phyloP scores from a whole-genome alignment of 179 eudicot species.

The Spinacia oleracea region DNA sequence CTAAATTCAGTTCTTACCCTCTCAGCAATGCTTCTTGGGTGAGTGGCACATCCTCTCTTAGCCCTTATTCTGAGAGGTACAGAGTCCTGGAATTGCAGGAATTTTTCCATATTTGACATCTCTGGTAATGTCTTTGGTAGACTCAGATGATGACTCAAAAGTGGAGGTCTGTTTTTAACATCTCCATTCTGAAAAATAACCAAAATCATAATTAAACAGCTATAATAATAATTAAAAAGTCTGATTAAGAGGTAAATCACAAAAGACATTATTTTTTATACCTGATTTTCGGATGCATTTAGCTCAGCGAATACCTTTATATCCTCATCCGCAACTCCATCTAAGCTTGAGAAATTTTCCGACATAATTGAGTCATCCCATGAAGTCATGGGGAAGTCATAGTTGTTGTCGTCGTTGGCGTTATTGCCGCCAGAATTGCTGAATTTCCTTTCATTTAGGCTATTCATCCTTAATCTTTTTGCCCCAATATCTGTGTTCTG shows the following conservation, averaged over 20 bases:
- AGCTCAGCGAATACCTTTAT: slow-evolving; percentile 32
- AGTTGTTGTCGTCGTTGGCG: slow-evolving; percentile 22
- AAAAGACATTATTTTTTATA: not conserved
- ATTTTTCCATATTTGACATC: slow-evolving; percentile 53
- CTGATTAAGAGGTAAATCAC: slow-evolving; percentile 12
- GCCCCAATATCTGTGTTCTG: slow-evolving; percentile 27
- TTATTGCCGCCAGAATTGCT: slow-evolving; percentile 12
- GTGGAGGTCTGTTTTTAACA: slow-evolving; percentile 38
- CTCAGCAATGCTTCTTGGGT: slow-evolving; percentile 95
- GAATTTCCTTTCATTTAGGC: slow-evolving; percentile 31
- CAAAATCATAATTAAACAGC: slow-evolving; percentile 13
- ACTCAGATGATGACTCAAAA: slow-evolving; percentile 69
- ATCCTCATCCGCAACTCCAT: slow-evolving; percentile 28
- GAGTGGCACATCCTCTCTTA: slow-evolving; percentile 90
- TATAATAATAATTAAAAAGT: not conserved
- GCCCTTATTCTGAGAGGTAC: slow-evolving; percentile 76
- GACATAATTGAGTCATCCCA: slow-evolving; percentile 42
- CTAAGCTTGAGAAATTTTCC: slow-evolving; percentile 30
- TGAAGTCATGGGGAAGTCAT: slow-evolving; percentile 33
- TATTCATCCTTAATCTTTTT: slow-evolving; percentile 26
- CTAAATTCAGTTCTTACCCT: slow-evolving; percentile 52
- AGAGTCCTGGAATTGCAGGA: slow-evolving; percentile 58
- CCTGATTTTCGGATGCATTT: slow-evolving; percentile 40
- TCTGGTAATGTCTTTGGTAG: slow-evolving; percentile 59
- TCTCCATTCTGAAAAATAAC: slow-evolving; percentile 44